phyloP scores from a whole-genome alignment of 352 stramenopile species.

The Pythium oligandrum region DNA sequence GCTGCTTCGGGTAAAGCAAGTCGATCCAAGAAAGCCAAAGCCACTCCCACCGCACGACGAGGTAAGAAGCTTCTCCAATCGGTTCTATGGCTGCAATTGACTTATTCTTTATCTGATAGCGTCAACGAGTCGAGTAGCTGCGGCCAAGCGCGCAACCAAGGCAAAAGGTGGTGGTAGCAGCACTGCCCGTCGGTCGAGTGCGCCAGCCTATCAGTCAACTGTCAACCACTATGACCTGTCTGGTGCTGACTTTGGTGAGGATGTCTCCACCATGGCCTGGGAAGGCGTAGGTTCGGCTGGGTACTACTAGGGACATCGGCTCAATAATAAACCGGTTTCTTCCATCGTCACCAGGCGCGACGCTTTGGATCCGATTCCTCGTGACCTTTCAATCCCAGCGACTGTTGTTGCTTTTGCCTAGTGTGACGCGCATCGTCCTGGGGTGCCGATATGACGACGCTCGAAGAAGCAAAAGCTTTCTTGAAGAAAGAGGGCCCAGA shows the following conservation, averaged over 20 bases:
- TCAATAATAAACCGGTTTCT: not conserved
- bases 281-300: slow-evolving; percentile 54
- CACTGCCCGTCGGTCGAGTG: slow-evolving; percentile 21
- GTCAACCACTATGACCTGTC: slow-evolving; percentile 55
- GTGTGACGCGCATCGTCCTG: no score
- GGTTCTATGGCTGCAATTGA: not conserved
- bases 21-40: no score
- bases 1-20: no score
- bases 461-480: slow-evolving; percentile 88
- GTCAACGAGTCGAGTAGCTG: slow-evolving; percentile 13
- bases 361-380: not conserved
- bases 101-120: slow-evolving; percentile 1
- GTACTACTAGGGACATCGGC: slow-evolving; percentile 32
- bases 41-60: no score
- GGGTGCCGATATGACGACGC: slow-evolving; percentile 40
- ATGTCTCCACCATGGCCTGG: slow-evolving; percentile 55
- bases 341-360: no score
- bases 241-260: slow-evolving; percentile 32
- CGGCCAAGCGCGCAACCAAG: slow-evolving; percentile 24
- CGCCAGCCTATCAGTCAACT: slow-evolving; percentile 9
- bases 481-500: slow-evolving; percentile 73
- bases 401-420: no score
- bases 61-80: no score
- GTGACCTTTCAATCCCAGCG: not conserved
- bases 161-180: slow-evolving; percentile 1